Conservation (phyloP, 352 stramenopile species). For the Plasmopara halstedii region DNA sequence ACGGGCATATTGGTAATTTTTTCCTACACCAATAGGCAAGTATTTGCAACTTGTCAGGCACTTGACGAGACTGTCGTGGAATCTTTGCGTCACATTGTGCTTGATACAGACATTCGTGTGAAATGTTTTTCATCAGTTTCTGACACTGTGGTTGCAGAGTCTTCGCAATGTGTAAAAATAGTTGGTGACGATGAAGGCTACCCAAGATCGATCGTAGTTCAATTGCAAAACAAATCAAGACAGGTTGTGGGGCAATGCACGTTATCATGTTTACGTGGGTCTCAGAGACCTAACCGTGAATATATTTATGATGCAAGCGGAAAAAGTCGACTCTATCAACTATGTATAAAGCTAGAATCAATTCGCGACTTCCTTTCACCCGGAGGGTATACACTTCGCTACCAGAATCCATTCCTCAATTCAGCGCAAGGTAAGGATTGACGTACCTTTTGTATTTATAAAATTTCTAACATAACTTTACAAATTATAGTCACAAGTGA, state of each 20-base stretch:
- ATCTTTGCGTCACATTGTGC: not conserved
- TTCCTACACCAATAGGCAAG: conserved; percentile 29
- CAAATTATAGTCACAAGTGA: conserved; percentile 30
- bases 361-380: conserved; percentile 21
- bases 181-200: conserved; percentile 5
- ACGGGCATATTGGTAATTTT: conserved; percentile 23
- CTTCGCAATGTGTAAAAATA: conserved; percentile 1
- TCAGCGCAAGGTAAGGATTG: conserved; percentile 24
- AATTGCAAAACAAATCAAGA: conserved; percentile 10
- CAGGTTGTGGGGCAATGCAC: conserved; percentile 12
- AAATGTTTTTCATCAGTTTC: conserved; percentile 19
- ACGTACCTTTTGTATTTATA: too few relatives aligned
- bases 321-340: conserved; percentile 17
- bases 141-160: conserved; percentile 10
- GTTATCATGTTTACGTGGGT: conserved; percentile 4
- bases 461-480: not conserved
- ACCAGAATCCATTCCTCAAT: conserved; percentile 31
- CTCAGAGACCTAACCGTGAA: conserved; percentile 1
- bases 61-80: conserved; percentile 1
- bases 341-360: conserved; percentile 36
- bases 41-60: conserved; percentile 23
- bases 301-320: conserved; percentile 3
- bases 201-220: conserved; percentile 10
- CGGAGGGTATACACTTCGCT: conserved; percentile 25
- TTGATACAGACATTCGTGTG: conserved; percentile 7